Evolutionary conservation across 2,329 filamentous ascomycete species (phyloP).

Genomic region (Rhytidhysteron rufulum): DNA sequence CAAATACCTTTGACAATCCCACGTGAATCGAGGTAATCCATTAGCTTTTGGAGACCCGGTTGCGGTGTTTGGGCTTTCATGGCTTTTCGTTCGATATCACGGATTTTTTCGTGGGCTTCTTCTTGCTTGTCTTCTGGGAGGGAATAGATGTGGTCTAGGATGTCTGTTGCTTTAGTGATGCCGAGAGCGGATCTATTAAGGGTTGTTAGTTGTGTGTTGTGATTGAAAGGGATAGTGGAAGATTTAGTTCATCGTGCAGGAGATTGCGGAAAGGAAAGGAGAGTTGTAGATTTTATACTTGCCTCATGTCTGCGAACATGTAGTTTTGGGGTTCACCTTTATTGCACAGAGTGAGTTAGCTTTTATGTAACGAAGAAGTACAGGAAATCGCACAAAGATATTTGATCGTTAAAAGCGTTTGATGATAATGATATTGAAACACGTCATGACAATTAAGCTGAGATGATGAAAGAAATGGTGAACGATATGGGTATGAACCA

Average conservation of each 20-base stretch:
- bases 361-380: too few relatives aligned
- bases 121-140: conserved; percentile 62
- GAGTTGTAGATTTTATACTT: conserved; percentile 10
- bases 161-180: conserved; percentile 72
- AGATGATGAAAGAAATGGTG: too few relatives aligned
- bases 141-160: conserved; percentile 79
- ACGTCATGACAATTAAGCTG: too few relatives aligned
- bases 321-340: conserved; percentile 83
- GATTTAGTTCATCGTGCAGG: not conserved
- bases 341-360: too few relatives aligned
- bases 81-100: conserved; percentile 72
- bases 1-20: conserved; percentile 77
- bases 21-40: conserved; percentile 72
- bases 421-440: too few relatives aligned
- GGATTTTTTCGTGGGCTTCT: conserved; percentile 68
- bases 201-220: not conserved
- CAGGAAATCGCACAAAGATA: too few relatives aligned
- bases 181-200: conserved; percentile 55
- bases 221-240: not conserved
- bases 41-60: conserved; percentile 71
- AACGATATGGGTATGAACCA: too few relatives aligned
- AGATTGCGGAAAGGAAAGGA: not conserved
- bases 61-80: conserved; percentile 81
- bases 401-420: too few relatives aligned
- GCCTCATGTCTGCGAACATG: conserved; percentile 91